Evolutionary conservation across 805 yeast genomes (phyloP), one percentile per base, ranked within the genome.

Genomic region (Candida methanosorbosa): DNA sequence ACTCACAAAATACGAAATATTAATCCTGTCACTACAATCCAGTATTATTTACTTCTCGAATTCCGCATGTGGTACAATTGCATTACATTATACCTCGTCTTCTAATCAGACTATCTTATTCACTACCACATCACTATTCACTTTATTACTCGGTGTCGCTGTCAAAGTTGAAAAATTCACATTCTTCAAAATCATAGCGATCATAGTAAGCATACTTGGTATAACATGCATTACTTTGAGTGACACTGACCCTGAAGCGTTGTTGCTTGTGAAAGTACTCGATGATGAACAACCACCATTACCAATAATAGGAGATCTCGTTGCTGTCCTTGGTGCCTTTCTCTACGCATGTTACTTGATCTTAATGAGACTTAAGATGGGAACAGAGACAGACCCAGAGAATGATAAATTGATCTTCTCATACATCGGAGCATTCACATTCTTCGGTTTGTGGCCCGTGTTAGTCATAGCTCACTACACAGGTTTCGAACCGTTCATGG

Each of bases 71-170:
- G 67, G 57, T 4, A 58, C 70, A 50, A 35, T 53, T n/a, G 54
- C 71, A 3, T 55, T 72, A 30, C 59, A 59, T 40, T 72, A 59
- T 44, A 72, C 79, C 0, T 63, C 72, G 9, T 74, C 76, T 0
- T 66, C 77, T 16, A 71, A 70, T 43, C 72, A 64, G 42, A 67
- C 77, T 0, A 67, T 72, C 9, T 46, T 72, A 14, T 63, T 74
- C 6, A 65, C 77, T 2, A 64, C 75, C 1, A 63, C 76, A 3
- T 66, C 77, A 12, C 57, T 70, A 4, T 72, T 70, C 46, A 69
- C 77, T 0, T 51, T 72, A 24, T 41, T 70, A 13, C 50, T 70
- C 16, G 74, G 78, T 1, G 57, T 52, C 2, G 16, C 54, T 9
- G 46, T 61, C 16, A 56, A 57, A 18, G 64, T 68, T 15, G 79